Evolutionary conservation across 108 stramenopile species (phyloP), one percentile per base, ranked within the genome.

Genomic region (Nitzschia palea): DNA sequence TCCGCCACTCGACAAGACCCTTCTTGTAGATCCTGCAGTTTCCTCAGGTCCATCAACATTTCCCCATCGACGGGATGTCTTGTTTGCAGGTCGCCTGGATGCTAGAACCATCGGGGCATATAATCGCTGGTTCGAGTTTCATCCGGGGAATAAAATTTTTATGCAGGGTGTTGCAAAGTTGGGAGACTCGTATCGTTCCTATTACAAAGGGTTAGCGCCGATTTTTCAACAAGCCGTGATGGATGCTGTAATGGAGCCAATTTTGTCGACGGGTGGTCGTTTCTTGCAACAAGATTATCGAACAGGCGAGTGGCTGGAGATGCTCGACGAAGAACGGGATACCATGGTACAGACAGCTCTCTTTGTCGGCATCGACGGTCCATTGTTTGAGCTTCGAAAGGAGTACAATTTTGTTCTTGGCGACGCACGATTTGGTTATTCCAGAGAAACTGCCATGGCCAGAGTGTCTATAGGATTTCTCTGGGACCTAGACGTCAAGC

Each of bases 141-240:
- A 86, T 72, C 81, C 85, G 36, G 85, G 79, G 12, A 86, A 86
- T 60, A n/a, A 37, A n/a, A 25, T 55, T 0, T 80, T 79, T 55
- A 14, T 55, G n/a, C 12, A 67, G 17, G 28, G 51, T 36, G 51
- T 80, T 18, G 43, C 55, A 8, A 5, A 34, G 12, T 66, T 66
- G 32, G 74, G 74, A 18, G 74, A 67, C 44, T 12, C 47, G 4
- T 75, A 48, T 35, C 74, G 65, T 17, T 74, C 73, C 0, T 47
- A 58, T 20, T 18, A 40, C 25, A 33, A 53, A 23, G 34, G 31
- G 1, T 28, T 73, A 15, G 57, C 72, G 33, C 15, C 28, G 14
- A n/a, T 29, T 14, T 58, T 66, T 29, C 3, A 25, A 15, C 40
- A 55, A 14, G 18, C 59, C 8, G 9, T 73, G 42, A 33, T 50